Evolutionary conservation across 306 rosid genomes (phyloP), one percentile per base, ranked within the genome.

Genomic region (Nissolia schottii): DNA sequence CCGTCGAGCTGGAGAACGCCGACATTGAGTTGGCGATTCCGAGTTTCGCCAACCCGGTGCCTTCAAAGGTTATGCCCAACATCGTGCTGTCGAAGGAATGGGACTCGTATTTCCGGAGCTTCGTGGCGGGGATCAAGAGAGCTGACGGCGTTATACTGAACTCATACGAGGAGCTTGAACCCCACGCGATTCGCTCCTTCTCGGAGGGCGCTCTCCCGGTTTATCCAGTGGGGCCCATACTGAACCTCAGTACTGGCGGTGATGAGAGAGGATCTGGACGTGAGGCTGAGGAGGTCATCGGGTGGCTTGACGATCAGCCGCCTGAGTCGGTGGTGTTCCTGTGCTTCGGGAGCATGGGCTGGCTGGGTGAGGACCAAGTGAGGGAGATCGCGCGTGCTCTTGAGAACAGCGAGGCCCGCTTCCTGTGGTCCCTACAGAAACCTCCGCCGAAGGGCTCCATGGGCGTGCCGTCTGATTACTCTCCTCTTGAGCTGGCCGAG

Each of bases 231-330:
- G 96, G 92, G 11, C 90, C 96, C 58, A 9, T 89, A 0, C 4
- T 89, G 20, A 80, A 79, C 58, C 45, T 71, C 2, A 70, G 62
- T 2, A 24, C 22, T 4, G 22, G 50, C 0, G 5, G 8, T n/a
- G n/a, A n/a, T n/a, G n/a, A n/a, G 25, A 19, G 24, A 0, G 15
- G 16, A 3, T 0, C 12, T 0, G 18, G 54, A 2, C 3, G 14
- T 16, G 66, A 57, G n/a, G n/a, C n/a, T n/a, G n/a, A n/a, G n/a
- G n/a, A n/a, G 2, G 43, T 78, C 22, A 9, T 90, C 11, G 35
- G 57, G 2, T 90, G 96, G 96, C 88, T 91, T 2, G 88, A 91
- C 13, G 31, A 71, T 2, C 92, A 88, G 64, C 89, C 91, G 15
- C 76, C 53, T 20, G 70, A 64, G 2, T 91, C 96, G 0, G 92